Evolutionary conservation across 768 basidiomycete species (phyloP).

Genomic region (Pleurotus platypus): DNA sequence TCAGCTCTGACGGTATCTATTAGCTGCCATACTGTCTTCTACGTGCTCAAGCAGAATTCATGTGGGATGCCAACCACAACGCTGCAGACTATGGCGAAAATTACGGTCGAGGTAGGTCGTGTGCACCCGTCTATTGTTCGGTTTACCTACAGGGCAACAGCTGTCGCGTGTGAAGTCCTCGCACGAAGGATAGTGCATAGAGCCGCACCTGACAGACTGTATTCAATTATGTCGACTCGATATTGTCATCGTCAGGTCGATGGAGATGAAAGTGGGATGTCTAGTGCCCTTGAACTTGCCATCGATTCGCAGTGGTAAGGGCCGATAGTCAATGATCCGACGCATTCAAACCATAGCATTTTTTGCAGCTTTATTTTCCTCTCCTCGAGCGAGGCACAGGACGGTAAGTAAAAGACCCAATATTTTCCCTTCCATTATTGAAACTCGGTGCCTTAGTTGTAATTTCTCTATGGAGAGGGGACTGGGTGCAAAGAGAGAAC

Average conservation of each 20-base stretch:
- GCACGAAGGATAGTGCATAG: conserved; percentile 78
- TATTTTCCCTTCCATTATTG: background rate
- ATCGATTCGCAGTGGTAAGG: conserved; percentile 84
- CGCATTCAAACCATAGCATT: no score
- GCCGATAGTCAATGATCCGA: no score
- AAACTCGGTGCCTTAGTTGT: conserved; percentile 51
- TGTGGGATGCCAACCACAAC: conserved; percentile 77
- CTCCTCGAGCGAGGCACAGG: conserved; percentile 82
- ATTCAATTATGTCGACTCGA: conserved; percentile 73
- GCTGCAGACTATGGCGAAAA: conserved; percentile 89
- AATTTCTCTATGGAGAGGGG: conserved; percentile 77
- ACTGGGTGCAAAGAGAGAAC: conserved; percentile 75
- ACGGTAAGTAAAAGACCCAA: conserved; percentile 42
- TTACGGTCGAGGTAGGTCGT: conserved; percentile 59
- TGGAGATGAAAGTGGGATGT: conserved; percentile 70
- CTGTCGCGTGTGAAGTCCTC: conserved; percentile 79
- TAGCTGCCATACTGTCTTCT: conserved; percentile 83
- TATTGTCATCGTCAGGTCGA: conserved; percentile 70
- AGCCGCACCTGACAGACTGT: conserved; percentile 57
- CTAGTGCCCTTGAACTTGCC: conserved; percentile 84
- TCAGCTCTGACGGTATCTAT: background rate
- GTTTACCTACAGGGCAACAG: conserved; percentile 29
- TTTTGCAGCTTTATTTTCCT: conserved; percentile 68
- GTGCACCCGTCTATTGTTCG: conserved; percentile 4
- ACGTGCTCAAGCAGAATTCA: conserved; percentile 74